phyloP scores from a whole-genome alignment of 2,329 filamentous ascomycete genomes.

The Aspergillus sp. region DNA sequence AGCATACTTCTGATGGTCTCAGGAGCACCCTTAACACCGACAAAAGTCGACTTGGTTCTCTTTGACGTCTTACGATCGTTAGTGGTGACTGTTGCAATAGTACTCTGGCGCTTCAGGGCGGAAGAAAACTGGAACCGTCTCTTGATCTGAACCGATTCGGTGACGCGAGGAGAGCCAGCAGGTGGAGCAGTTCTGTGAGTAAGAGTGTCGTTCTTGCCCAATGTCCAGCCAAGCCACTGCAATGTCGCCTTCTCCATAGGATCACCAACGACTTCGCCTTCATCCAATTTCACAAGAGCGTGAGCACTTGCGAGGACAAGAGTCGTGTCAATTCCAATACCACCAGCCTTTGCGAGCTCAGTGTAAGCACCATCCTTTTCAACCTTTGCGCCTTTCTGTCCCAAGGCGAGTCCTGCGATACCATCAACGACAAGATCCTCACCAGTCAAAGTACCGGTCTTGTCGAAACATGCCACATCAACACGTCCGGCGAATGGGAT shows the following conservation, averaged over 20 bases:
- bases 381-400: conserved; percentile 59
- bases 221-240: conserved; percentile 79
- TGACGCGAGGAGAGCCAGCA: conserved; percentile 36
- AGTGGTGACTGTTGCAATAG: conserved; percentile 75
- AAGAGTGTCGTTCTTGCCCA: conserved; percentile 85
- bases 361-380: conserved; percentile 80
- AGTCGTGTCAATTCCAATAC: conserved; percentile 75
- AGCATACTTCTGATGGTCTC: conserved; percentile 97
- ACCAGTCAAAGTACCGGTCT: conserved; percentile 93
- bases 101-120: conserved; percentile 90
- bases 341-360: conserved; percentile 65
- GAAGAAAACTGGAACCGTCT: conserved; percentile 98
- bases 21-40: conserved; percentile 91
- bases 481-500: conserved; percentile 95
- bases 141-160: conserved; percentile 86
- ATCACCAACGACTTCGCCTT: conserved; percentile 94
- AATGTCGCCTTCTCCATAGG: conserved; percentile 99
- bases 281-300: conserved; percentile 90
- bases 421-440: conserved; percentile 97
- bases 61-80: conserved; percentile 68
- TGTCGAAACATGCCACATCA: conserved; percentile 96
- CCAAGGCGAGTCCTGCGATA: conserved; percentile 81
- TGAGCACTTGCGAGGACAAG: conserved; percentile 92
- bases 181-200: conserved; percentile 55
- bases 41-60: conserved; percentile 80